Evolutionary conservation across 2,329 filamentous ascomycete genomes (phyloP).

Genomic region (Penicillium glabrum): DNA sequence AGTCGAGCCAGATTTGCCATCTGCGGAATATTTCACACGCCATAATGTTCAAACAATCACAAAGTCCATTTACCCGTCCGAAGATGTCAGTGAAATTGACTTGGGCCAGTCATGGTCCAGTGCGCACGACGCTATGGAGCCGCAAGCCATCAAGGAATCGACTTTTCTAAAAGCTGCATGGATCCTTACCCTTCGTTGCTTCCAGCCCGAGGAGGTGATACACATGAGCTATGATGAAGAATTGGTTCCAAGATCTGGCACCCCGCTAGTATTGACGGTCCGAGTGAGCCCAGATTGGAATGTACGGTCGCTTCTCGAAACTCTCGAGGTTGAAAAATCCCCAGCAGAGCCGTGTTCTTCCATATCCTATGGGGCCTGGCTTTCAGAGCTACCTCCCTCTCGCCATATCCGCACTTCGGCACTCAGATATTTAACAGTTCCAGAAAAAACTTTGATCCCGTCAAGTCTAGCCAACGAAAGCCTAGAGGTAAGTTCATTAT

Average conservation of each 20-base stretch:
- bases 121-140: background rate
- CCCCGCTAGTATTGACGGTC: background rate
- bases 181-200: conserved; percentile 4
- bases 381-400: no score
- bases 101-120: background rate
- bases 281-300: background rate
- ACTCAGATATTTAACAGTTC: background rate
- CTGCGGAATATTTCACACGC: no score
- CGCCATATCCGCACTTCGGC: background rate
- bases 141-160: background rate
- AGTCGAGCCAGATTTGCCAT: no score
- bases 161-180: conserved; percentile 1
- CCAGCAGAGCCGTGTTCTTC: background rate
- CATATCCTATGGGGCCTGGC: background rate
- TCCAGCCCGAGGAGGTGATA: background rate
- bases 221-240: background rate
- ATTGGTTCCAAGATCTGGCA: background rate
- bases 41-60: background rate
- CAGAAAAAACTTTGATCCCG: background rate
- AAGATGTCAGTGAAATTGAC: background rate
- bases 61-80: no score
- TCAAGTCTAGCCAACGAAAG: background rate
- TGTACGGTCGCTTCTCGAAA: background rate
- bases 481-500: background rate
- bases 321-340: background rate